phyloP scores from a whole-genome alignment of 306 rosid genomes.

The Malus sylvestris region DNA sequence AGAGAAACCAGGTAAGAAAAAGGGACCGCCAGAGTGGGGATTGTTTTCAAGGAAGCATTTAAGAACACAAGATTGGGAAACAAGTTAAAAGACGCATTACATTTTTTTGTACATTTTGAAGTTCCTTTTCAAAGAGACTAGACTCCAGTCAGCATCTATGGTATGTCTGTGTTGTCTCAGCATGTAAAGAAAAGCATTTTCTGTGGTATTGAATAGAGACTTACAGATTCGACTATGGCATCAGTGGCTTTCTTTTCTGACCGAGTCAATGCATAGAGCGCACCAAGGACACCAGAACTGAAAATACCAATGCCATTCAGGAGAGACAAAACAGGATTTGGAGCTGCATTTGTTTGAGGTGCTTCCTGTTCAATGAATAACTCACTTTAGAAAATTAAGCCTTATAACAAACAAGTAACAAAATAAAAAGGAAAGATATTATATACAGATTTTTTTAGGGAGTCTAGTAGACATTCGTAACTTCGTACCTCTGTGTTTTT shows the following conservation, averaged over 20 bases:
- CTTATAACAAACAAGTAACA: slow-evolving; percentile 1
- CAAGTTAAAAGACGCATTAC: not conserved
- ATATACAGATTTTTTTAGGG: slow-evolving; percentile 12
- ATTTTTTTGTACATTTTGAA: not conserved
- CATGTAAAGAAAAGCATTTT: slow-evolving; percentile 1
- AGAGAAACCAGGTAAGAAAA: not conserved
- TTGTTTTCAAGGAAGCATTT: not conserved
- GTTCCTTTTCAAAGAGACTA: not conserved
- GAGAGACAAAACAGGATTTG: slow-evolving; percentile 39
- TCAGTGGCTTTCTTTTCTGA: slow-evolving; percentile 45
- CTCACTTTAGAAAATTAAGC: slow-evolving; percentile 19
- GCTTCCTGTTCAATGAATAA: slow-evolving; percentile 37
- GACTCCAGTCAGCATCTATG: not conserved
- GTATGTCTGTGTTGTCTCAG: slow-evolving; percentile 6
- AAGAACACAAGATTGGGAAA: not conserved
- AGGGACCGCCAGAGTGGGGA: not conserved
- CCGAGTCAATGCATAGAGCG: slow-evolving; percentile 53
- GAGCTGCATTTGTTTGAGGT: slow-evolving; percentile 23
- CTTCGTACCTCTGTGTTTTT: slow-evolving; percentile 47
- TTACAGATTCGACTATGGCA: slow-evolving; percentile 66
- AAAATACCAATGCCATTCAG: slow-evolving; percentile 61
- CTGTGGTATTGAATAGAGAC: slow-evolving; percentile 17
- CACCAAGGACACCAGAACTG: slow-evolving; percentile 64
- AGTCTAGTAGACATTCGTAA: slow-evolving; percentile 25
- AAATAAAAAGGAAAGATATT: slow-evolving; percentile 7